Base-by-base conservation (phyloP, 208 protist genomes). In the Crithidia expoeki region DNA sequence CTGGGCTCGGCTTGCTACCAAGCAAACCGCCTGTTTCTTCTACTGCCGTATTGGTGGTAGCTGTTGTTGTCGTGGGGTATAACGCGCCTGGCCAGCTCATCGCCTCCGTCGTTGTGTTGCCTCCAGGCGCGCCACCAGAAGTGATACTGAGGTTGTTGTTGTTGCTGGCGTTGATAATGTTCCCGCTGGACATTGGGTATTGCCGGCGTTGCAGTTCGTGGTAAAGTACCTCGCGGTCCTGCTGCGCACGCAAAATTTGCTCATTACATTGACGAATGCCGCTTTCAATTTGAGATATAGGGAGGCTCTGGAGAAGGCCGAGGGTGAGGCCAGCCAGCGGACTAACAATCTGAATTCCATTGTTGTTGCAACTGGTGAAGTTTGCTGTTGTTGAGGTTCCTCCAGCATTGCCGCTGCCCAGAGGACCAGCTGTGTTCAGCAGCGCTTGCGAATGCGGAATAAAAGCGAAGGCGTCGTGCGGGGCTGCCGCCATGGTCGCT, bases 171-270 rank as follows among this genome's bases (percentile, higher is more conserved):
- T 21, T 7, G 44, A 23, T 17, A 4, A 17, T 16, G 61, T 28
- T 59, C 52, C 38, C 36, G 65, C 53, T 53, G 42, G 19, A 9
- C 46, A 51, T 33, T 4, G 50, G 11, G 46, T 68, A 57, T 12
- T 68, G 50, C 21, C 70, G 59, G 19, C 70, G 28, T 44, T 75
- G 70, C 42, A 75, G 70, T n/a, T 75, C 70, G 17, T 68, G 60
- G 16, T 40, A 25, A 4, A 75, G 61, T 0, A 68, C 11, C 32
- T 75, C 70, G 52, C 70, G 70, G 21, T 75, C 70, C 17, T 75
- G 70, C 30, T 56, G 70, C 46, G 57, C 38, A 34, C 46, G 50
- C 60, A 40, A 12, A 25, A 68, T 30, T 36, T 75, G 70, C 55
- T 27, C 32, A 17, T 75, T 61, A 25, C 70, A 75, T n/a, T 75